Evolutionary conservation across 768 basidiomycete genomes (phyloP), one percentile per base, ranked within the genome.

Genomic region (Inosperma sp.): DNA sequence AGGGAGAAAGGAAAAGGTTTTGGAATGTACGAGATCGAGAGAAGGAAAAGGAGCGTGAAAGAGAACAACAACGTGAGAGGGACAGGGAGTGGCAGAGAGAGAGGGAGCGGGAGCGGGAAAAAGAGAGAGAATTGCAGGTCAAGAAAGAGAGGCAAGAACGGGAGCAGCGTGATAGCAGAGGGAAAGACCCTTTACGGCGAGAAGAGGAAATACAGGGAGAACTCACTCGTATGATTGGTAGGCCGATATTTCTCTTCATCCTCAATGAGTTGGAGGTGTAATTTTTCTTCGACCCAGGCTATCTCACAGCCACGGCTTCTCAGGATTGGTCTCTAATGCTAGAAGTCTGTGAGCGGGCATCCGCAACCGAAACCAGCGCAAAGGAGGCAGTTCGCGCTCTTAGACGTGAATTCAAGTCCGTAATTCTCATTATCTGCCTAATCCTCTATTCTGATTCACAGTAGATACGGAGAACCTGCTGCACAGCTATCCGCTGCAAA

Each of bases 311-410:
- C 0, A 88, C 86, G 0, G 76, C 84, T 1, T 84, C 88, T 3
- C 88, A 92, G 62, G 87, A 92, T 61, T 90, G 88, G 84, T 66
- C 77, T 0, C 76, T 91, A 25, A 86, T 93, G 0, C 73, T 92
- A 43, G 89, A 92, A 48, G 87, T 93, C 13, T 93, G 88, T 59
- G 92, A 95, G 48, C 75, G 88, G 27, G 87, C 88, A 4, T 88
- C 87, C 1, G 66, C 78, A 2, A 86, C 62, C 58, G 88, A 93
- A 49, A 62, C 68, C 7, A 82, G 83, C 47, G 88, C 89, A 8
- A 93, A 87, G 63, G 93, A 93, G 61, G 90, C 92, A 0, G 82
- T 86, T 5, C 82, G 83, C 47, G 88, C 92, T 1, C 72, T 94
- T 36, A 72, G 92, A 42, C 79, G 84, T 35, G 91, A 92, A 65